Percentiles rank a stretch among this genome's conserved stretches.
phyloP scores from a whole-genome alignment of 495 filamentous ascomycete species.

The Pseudevernia furfuracea region DNA sequence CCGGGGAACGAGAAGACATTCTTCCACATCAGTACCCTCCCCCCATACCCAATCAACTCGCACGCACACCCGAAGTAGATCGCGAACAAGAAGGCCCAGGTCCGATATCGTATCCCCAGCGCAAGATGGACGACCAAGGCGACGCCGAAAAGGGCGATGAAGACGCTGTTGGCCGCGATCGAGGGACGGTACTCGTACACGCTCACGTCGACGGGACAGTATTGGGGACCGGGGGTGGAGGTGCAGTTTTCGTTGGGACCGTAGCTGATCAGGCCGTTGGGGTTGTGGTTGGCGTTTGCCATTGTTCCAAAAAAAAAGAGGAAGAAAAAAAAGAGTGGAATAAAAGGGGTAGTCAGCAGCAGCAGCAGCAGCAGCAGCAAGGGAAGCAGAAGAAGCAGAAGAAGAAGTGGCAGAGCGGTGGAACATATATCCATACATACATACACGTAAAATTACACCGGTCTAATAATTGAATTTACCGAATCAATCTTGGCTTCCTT shows the following conservation, averaged over 20 bases:
- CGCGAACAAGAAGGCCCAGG: slow-evolving; percentile 27
- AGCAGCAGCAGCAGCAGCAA: too few species aligned
- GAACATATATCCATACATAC: too few species aligned
- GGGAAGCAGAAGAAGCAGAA: too few species aligned
- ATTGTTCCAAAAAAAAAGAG: too few species aligned
- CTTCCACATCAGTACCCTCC: slow-evolving; percentile 38
- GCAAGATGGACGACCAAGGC: slow-evolving; percentile 28
- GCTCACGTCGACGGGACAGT: slow-evolving; percentile 23
- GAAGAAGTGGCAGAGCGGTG: too few species aligned
- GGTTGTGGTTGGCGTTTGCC: background rate
- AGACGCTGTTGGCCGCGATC: slow-evolving; percentile 36
- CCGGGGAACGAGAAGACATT: slow-evolving; percentile 42
- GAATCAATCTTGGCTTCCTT: too few species aligned
- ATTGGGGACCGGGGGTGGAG: slow-evolving; percentile 20
- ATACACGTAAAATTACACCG: too few species aligned
- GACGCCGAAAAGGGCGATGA: slow-evolving; percentile 38
- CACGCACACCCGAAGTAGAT: slow-evolving; percentile 29
- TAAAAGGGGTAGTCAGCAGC: background rate
- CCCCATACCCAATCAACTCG: slow-evolving; percentile 46
- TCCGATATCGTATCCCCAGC: slow-evolving; percentile 36
- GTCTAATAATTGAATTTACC: too few species aligned
- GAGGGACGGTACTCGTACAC: slow-evolving; percentile 40
- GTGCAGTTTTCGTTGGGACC: slow-evolving; percentile 29
- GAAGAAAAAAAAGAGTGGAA: too few species aligned
- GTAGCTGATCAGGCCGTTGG: slow-evolving; percentile 9